These are phyloP conservation scores for Trichoderma brevicompactum DNA, from an alignment of 2,329 filamentous ascomycete species.

Conservation along the genomic window DNA sequence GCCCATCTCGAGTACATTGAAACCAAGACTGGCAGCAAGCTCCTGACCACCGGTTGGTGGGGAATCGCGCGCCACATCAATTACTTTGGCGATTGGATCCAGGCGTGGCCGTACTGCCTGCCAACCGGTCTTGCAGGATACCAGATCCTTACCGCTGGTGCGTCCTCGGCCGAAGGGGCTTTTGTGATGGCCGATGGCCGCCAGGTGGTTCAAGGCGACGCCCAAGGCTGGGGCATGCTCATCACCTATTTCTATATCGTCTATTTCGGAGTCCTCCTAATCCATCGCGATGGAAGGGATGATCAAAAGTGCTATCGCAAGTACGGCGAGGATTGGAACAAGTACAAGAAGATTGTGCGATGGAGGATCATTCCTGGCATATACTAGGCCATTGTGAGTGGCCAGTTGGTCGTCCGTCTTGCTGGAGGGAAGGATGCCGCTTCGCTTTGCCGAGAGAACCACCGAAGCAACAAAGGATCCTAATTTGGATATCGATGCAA, in stretches of 20 bases:
- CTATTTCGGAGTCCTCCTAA: conserved; percentile 84
- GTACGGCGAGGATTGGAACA: conserved; percentile 91
- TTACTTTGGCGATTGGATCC: conserved; percentile 93
- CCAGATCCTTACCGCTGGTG: conserved; percentile 64
- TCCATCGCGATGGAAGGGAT: conserved; percentile 85
- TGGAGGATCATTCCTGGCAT: conserved; percentile 84
- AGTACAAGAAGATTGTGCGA: conserved; percentile 80
- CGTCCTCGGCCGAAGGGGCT: conserved; percentile 53
- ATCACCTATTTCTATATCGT: conserved; percentile 94
- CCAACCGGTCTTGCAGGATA: conserved; percentile 87
- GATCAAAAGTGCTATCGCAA: conserved; percentile 90
- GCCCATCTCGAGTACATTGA: conserved; percentile 83
- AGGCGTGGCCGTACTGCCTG: conserved; percentile 87
- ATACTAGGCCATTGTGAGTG: conserved; percentile 58
- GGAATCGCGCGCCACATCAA: conserved; percentile 91
- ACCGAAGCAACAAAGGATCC: background rate
- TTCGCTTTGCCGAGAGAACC: conserved; percentile 7
- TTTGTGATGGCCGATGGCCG: conserved; percentile 63
- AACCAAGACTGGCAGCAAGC: conserved; percentile 78
- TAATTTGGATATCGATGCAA: background rate
- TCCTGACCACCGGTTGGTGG: conserved; percentile 92
- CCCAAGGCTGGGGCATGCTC: conserved; percentile 81
- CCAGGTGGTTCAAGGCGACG: conserved; percentile 71
- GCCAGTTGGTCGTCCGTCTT: background rate
- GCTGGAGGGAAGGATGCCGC: background rate